Evolutionary conservation across 192 early-diverging fungal genomes (phyloP).

Genomic region (Backusella liffmaniae): DNA sequence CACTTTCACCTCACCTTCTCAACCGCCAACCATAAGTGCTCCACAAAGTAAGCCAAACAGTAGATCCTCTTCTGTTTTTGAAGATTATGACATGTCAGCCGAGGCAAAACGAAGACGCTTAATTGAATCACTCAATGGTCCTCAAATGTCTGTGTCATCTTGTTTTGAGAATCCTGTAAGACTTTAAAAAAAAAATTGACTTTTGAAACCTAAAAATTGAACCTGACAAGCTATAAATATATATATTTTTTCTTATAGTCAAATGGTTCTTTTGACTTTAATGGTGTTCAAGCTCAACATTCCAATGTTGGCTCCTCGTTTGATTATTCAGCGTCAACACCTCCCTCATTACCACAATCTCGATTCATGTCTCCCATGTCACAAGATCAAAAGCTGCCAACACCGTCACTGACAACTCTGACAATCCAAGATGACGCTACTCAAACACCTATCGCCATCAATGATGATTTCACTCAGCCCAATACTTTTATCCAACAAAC

Average conservation of each 20-base stretch:
- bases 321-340: background rate
- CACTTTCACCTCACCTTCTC: background rate
- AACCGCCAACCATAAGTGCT: background rate
- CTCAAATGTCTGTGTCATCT: background rate
- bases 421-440: background rate
- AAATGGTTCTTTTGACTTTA: background rate
- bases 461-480: background rate
- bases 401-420: background rate
- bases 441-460: background rate
- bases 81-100: background rate
- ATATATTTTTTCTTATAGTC: background rate
- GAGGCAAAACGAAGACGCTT: background rate
- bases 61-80: background rate
- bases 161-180: slow-evolving; percentile 1
- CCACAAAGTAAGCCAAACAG: background rate
- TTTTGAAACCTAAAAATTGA: background rate
- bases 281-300: background rate
- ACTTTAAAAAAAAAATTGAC: background rate
- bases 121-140: background rate
- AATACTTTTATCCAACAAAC: background rate
- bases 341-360: background rate
- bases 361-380: background rate
- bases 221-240: background rate
- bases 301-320: background rate
- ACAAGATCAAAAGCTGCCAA: background rate